A percentile compares a stretch with the other conserved stretches of the same genome.
Conservation (phyloP, 1,284 basidiomycete species). For the Fomitopsis betulina region DNA sequence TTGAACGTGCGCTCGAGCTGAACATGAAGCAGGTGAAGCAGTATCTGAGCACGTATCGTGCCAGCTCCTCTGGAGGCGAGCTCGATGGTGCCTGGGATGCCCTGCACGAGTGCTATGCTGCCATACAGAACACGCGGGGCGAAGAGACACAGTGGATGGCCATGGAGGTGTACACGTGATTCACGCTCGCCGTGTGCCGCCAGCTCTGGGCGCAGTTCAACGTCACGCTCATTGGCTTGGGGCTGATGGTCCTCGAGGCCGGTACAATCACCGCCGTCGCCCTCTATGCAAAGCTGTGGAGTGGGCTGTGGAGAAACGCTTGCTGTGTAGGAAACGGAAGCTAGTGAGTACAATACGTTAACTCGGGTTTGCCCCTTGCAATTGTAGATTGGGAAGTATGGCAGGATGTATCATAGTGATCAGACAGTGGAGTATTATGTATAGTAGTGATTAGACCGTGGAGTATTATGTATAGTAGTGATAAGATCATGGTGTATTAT, state of each 20-base stretch:
- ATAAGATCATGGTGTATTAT: too few relatives aligned
- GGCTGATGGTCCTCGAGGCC: slow-evolving; percentile 47
- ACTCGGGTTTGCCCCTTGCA: too few relatives aligned
- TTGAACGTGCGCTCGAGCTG: slow-evolving; percentile 57
- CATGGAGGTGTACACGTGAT: slow-evolving; percentile 54
- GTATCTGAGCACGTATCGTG: slow-evolving; percentile 77
- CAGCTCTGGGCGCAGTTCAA: slow-evolving; percentile 95
- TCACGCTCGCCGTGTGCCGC: slow-evolving; percentile 71
- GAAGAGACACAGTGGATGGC: slow-evolving; percentile 29
- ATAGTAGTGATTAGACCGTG: too few relatives aligned
- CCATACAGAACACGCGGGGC: slow-evolving; percentile 18
- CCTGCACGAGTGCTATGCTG: slow-evolving; percentile 45
- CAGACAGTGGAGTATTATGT: too few relatives aligned
- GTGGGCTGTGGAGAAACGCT: slow-evolving; percentile 34
- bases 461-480: too few relatives aligned
- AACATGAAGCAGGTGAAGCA: slow-evolving; percentile 77
- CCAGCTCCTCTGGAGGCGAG: slow-evolving; percentile 66
- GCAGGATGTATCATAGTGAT: too few relatives aligned
- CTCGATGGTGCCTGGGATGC: slow-evolving; percentile 61
- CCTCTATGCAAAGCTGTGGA: slow-evolving; percentile 43
- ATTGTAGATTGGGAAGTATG: too few relatives aligned
- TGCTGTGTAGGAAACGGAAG: too few relatives aligned
- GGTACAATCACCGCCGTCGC: slow-evolving; percentile 44
- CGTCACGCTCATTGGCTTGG: too few relatives aligned
- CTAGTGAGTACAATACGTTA: too few relatives aligned